A percentile compares a stretch with the other conserved stretches of the same genome.
These are phyloP conservation scores for Phoenix roebelenii DNA, from an alignment of 176 grass and related monocot genomes.

Conservation along the genomic window DNA sequence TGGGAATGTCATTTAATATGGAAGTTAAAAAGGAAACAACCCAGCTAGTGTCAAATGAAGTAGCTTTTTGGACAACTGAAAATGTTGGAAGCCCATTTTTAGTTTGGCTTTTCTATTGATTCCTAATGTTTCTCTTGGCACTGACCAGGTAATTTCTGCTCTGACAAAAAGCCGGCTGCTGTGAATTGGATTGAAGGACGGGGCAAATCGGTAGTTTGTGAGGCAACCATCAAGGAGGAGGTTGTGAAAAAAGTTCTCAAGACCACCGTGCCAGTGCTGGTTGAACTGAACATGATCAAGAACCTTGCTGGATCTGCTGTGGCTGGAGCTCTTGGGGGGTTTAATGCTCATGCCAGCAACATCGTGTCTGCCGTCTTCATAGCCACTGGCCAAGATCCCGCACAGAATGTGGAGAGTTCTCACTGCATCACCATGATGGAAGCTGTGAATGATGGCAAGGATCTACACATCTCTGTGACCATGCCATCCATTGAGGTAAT, in stretches of 20 bases:
- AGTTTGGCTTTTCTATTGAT: neutral
- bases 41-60: no score
- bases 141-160: slow-evolving; percentile 78
- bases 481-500: slow-evolving; percentile 98
- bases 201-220: slow-evolving; percentile 91
- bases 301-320: slow-evolving; percentile 88
- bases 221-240: slow-evolving; percentile 83
- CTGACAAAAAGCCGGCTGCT: slow-evolving; percentile 86
- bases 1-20: no score
- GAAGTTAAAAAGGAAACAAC: no score
- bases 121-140: neutral
- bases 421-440: slow-evolving; percentile 98
- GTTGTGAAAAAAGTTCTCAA: slow-evolving; percentile 90
- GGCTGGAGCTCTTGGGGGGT: slow-evolving; percentile 85
- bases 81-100: no score
- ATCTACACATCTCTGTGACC: slow-evolving; percentile 93
- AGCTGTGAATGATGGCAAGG: slow-evolving; percentile 64
- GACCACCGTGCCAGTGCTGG: slow-evolving; percentile 67
- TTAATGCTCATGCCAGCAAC: slow-evolving; percentile 93
- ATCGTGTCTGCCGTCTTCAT: slow-evolving; percentile 89
- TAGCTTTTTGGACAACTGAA: no score
- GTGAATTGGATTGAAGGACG: slow-evolving; percentile 97
- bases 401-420: slow-evolving; percentile 94
- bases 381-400: slow-evolving; percentile 90
- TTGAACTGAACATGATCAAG: slow-evolving; percentile 92